Evolutionary conservation across 768 basidiomycete genomes (phyloP).

Genomic region (Tulasnella sp.): DNA sequence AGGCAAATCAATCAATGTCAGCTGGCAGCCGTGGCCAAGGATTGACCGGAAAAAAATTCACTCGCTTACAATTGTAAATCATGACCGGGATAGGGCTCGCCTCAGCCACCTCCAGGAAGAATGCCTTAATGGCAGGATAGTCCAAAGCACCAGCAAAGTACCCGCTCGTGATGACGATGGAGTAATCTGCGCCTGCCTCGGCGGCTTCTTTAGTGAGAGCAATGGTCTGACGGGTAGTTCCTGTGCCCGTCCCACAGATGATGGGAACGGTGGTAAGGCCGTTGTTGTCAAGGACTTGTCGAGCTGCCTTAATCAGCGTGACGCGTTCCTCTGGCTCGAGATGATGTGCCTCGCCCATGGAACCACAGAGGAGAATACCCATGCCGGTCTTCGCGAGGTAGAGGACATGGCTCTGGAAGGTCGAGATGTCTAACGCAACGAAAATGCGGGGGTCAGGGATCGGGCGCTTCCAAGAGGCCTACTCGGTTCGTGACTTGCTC

Average conservation of each 20-base stretch:
- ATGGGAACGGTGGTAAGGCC: constrained; percentile 52
- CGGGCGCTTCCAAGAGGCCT: neutral
- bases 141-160: constrained; percentile 77
- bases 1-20: neutral
- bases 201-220: constrained; percentile 67
- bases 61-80: constrained; percentile 70
- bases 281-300: constrained; percentile 58
- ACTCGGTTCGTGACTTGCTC: neutral
- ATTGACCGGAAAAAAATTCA: neutral
- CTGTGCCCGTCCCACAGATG: constrained; percentile 73
- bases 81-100: constrained; percentile 80
- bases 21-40: neutral
- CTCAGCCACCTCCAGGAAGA: constrained; percentile 63
- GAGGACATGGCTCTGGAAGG: constrained; percentile 59
- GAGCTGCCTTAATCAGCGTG: constrained; percentile 51
- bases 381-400: constrained; percentile 57
- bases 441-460: constrained; percentile 3
- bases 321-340: constrained; percentile 56
- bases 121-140: constrained; percentile 62
- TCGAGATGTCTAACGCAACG: constrained; percentile 42
- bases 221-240: constrained; percentile 75
- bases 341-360: constrained; percentile 81
- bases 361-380: constrained; percentile 61
- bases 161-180: constrained; percentile 76
- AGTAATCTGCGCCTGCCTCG: constrained; percentile 74